These are phyloP conservation scores for Starmerella scarabaei DNA, from an alignment of 805 yeast species.

Conservation along the genomic window DNA sequence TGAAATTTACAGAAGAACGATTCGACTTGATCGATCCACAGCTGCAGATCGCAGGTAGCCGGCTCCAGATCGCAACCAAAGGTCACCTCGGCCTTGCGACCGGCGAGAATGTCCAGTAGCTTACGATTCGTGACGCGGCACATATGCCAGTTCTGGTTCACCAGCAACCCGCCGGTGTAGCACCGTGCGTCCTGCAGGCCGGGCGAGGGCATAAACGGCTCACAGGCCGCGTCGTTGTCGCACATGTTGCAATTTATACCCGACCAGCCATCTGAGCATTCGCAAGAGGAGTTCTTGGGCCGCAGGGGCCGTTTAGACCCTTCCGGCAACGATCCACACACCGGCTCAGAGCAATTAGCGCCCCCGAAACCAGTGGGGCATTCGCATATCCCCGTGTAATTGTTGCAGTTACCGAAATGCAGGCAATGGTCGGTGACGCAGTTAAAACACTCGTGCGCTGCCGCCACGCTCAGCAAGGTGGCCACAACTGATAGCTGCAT, in stretches of 20 bases:
- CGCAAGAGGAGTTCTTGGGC: conserved; percentile 40
- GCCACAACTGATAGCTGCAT: too few relatives aligned
- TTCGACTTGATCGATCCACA: conserved; percentile 87
- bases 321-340: conserved; percentile 67
- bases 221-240: conserved; percentile 58
- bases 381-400: conserved; percentile 79
- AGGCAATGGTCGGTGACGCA: conserved; percentile 83
- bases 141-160: conserved; percentile 72
- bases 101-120: conserved; percentile 65
- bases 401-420: conserved; percentile 81
- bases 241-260: conserved; percentile 92
- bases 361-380: conserved; percentile 93
- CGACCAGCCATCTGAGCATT: conserved; percentile 76
- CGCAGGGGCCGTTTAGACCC: conserved; percentile 54
- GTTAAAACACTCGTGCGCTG: conserved; percentile 51
- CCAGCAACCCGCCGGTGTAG: conserved; percentile 70
- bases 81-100: conserved; percentile 80
- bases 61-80: conserved; percentile 68
- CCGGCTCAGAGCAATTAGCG: conserved; percentile 74
- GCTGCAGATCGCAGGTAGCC: conserved; percentile 70
- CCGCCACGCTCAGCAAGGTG: neutral
- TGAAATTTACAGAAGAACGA: conserved; percentile 78
- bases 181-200: conserved; percentile 72
- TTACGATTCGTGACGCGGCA: conserved; percentile 87
- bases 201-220: conserved; percentile 59